Evolutionary conservation across 805 yeast species (phyloP).

Genomic region (Brettanomyces naardenensis): DNA sequence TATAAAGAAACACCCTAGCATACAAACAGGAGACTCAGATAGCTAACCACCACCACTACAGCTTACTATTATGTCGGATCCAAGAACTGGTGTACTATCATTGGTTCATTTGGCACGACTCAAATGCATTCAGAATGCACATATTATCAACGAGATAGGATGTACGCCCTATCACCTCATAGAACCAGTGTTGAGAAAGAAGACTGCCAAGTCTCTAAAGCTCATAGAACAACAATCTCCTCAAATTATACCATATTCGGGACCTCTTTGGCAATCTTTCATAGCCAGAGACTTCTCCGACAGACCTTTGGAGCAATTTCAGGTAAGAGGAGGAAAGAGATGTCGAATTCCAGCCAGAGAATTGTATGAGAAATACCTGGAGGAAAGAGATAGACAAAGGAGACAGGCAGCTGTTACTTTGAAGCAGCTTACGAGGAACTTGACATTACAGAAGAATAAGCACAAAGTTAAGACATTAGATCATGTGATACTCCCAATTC

Average conservation of each 20-base stretch:
- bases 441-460: slow-evolving; percentile 32
- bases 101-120: slow-evolving; percentile 20
- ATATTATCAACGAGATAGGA: slow-evolving; percentile 27
- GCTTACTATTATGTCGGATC: background rate
- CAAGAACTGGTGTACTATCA: slow-evolving; percentile 15
- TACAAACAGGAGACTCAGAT: no score
- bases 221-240: slow-evolving; percentile 35
- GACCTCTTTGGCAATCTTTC: slow-evolving; percentile 37
- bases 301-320: slow-evolving; percentile 26
- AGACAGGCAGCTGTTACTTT: slow-evolving; percentile 37
- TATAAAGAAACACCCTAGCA: no score
- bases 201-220: slow-evolving; percentile 36
- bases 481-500: slow-evolving; percentile 18
- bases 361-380: slow-evolving; percentile 30
- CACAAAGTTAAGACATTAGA: slow-evolving; percentile 30
- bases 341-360: slow-evolving; percentile 28
- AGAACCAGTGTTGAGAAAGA: slow-evolving; percentile 36
- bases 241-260: slow-evolving; percentile 33
- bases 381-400: slow-evolving; percentile 36
- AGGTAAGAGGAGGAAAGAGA: slow-evolving; percentile 13
- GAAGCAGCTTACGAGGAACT: slow-evolving; percentile 31
- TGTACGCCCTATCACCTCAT: slow-evolving; percentile 36
- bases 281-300: slow-evolving; percentile 40
- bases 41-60: no score
- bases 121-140: slow-evolving; percentile 24